These are phyloP conservation scores for Rhodosporidiobolus odoratus DNA, from an alignment of 768 basidiomycete genomes.

Conservation along the genomic window DNA sequence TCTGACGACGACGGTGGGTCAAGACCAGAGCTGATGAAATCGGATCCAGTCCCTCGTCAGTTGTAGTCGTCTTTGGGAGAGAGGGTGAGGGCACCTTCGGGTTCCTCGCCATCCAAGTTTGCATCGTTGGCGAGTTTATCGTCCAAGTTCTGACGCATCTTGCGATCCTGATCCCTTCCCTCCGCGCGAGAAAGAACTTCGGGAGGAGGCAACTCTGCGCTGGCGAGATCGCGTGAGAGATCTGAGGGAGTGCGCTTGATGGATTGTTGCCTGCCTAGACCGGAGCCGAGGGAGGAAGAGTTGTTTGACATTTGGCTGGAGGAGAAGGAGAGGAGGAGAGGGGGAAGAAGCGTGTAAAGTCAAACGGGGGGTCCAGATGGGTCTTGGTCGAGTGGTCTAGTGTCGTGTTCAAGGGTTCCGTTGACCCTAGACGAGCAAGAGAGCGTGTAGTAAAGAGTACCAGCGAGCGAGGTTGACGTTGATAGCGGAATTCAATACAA, in stretches of 20 bases:
- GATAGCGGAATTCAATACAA: too few relatives aligned
- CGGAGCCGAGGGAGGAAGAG: background rate
- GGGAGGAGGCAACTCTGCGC: constrained; percentile 25
- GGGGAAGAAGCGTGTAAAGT: too few relatives aligned
- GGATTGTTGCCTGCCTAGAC: background rate
- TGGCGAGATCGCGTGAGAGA: constrained; percentile 20
- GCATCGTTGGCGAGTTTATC: background rate
- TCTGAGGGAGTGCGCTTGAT: constrained; percentile 38
- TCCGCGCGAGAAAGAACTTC: constrained; percentile 19
- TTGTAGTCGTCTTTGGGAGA: too few relatives aligned
- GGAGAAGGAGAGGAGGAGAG: too few relatives aligned
- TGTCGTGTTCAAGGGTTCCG: too few relatives aligned
- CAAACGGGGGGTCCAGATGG: too few relatives aligned
- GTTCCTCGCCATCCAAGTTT: background rate
- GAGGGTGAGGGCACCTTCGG: constrained; percentile 1
- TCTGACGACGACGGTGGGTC: constrained; percentile 34
- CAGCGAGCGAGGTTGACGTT: too few relatives aligned
- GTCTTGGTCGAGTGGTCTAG: too few relatives aligned
- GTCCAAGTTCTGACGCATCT: constrained; percentile 11
- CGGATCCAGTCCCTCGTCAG: too few relatives aligned
- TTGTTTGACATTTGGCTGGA: too few relatives aligned
- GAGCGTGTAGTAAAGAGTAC: too few relatives aligned
- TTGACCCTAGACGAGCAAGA: too few relatives aligned
- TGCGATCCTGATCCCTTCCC: constrained; percentile 3
- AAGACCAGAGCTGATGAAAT: constrained; percentile 28